Percentiles rank a stretch among this genome's conserved stretches.
Conservation (phyloP, 805 yeast genomes). For the Yarrowia hollandica region DNA sequence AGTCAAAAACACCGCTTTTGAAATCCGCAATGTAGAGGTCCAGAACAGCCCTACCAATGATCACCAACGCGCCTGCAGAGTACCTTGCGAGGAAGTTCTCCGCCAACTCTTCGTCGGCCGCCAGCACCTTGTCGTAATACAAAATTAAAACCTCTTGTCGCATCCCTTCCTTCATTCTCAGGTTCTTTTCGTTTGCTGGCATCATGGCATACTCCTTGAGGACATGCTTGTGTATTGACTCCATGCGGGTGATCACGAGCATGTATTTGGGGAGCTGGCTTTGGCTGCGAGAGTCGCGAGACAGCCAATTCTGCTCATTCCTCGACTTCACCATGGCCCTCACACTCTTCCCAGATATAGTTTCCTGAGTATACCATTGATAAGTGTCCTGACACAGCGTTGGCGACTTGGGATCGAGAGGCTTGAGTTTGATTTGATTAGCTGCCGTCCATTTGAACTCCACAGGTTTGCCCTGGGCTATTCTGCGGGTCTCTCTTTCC, state of each 20-base stretch:
- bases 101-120: too few relatives aligned
- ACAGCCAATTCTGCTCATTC: background rate
- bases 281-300: background rate
- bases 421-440: background rate
- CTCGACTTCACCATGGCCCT: background rate
- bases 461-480: background rate
- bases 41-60: too few relatives aligned
- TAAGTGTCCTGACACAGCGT: background rate
- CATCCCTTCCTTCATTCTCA: too few relatives aligned
- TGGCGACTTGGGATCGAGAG: background rate
- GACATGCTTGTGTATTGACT: background rate
- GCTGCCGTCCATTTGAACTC: background rate
- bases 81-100: too few relatives aligned
- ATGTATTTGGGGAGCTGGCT: background rate
- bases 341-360: background rate
- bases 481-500: background rate
- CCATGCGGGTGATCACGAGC: background rate
- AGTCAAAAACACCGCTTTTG: too few relatives aligned
- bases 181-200: background rate
- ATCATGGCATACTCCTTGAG: background rate
- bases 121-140: too few relatives aligned
- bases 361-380: background rate
- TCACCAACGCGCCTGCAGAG: too few relatives aligned
- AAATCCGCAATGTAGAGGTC: too few relatives aligned
- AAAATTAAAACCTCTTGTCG: too few relatives aligned